Base-by-base conservation (phyloP, 495 filamentous ascomycete species). In the Bacidia gigantensis region DNA sequence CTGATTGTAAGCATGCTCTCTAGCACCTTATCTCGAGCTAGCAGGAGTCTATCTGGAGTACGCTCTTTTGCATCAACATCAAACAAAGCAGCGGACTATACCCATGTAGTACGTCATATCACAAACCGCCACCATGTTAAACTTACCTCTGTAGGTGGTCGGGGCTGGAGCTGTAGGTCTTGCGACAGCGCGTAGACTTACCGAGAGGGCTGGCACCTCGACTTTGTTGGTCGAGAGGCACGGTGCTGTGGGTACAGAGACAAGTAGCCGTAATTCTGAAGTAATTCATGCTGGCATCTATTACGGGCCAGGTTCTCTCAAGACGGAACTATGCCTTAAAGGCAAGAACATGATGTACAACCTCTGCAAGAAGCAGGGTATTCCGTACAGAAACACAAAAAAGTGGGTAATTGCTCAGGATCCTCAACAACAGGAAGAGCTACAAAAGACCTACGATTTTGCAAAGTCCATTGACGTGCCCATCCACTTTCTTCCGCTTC, bases 391-490 rank as follows among this genome's bases (percentile, higher is more conserved):
- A 53, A 83, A 82, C 62, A 81, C 76, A 18, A 88, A 87, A 42
- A 98, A 98, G 73, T 95, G 93, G 88, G 82, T 98, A 58, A 82
- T 98, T 0, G 90, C 92, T 1, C 93, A 98, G 67, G 80, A 77
- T 45, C 67, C 70, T 9, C 66, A 70, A 35, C 84, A 96, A 64
- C 78, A 75, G 66, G 76, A 72, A 23, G 78, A 74, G 0, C 76
- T 89, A 1, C 61, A 84, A 41, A 72, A 71, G 12, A 67, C 92
- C 14, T 81, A 89, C 60, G 69, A 70, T 11, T 81, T 84, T 48
- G 82, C 87, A 17, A 65, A 71, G 25, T 64, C 70, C 23, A 73
- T 92, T 48, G 74, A 69, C 42, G 84, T 93, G 0, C 87, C 89
- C 10, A 86, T 83, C 23, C 74, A 78, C 24, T 86, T 87, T 64